These are phyloP conservation scores for Solanum ossicruentum DNA, from an alignment of 257 asterid species.

Conservation along the genomic window DNA sequence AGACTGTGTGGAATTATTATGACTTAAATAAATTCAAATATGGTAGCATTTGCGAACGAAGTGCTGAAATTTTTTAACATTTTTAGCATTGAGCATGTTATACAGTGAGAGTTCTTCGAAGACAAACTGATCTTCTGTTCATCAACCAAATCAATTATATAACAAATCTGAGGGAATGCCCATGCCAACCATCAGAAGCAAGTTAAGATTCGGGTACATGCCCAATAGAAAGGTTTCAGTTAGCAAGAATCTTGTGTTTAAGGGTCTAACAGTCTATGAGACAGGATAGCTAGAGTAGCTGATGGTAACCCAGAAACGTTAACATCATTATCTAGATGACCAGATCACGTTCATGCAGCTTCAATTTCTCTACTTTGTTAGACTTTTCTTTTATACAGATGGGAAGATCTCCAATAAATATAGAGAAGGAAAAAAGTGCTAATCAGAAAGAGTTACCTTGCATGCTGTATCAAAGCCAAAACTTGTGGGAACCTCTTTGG, in stretches of 20 bases:
- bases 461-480: conserved; percentile 99
- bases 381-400: not conserved
- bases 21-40: not conserved
- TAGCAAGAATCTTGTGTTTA: not conserved
- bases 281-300: not conserved
- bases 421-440: not conserved
- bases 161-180: not conserved
- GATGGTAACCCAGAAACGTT: not conserved
- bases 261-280: not conserved
- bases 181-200: not conserved
- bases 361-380: not conserved
- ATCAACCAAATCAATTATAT: not conserved
- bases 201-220: not conserved
- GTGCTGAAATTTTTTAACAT: not conserved
- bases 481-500: conserved; percentile 90
- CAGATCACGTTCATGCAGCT: not conserved
- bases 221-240: not conserved
- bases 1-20: not conserved
- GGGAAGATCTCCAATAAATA: not conserved
- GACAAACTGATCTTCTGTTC: not conserved
- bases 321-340: not conserved
- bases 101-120: not conserved
- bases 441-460: conserved; percentile 46
- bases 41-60: not conserved
- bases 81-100: not conserved